Percentiles rank a stretch among this genome's conserved stretches.
Evolutionary conservation across 2,329 filamentous ascomycete genomes (phyloP).

Genomic region (Zasmidium cellare): DNA sequence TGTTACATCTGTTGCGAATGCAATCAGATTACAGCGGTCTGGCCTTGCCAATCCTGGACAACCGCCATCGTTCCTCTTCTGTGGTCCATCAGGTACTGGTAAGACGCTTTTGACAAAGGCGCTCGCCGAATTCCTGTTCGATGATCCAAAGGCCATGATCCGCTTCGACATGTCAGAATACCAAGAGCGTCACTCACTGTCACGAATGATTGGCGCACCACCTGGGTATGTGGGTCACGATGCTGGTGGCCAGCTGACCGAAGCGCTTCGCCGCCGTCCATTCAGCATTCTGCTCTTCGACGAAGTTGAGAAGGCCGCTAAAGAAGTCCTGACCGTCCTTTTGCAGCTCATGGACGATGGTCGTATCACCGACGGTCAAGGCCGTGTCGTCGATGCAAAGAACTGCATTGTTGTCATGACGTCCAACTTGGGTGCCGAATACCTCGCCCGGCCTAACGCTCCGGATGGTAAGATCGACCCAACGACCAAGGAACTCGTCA

Average conservation of each 20-base stretch:
- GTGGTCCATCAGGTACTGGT: conserved; percentile 95
- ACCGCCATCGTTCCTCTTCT: conserved; percentile 97
- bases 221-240: conserved; percentile 98
- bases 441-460: conserved; percentile 74
- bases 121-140: conserved; percentile 95
- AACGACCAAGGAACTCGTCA: conserved; percentile 83
- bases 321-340: conserved; percentile 93
- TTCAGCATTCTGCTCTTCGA: conserved; percentile 98
- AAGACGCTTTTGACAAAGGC: conserved; percentile 98
- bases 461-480: conserved; percentile 84
- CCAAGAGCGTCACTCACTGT: conserved; percentile 92
- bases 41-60: conserved; percentile 95
- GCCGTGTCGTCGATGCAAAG: conserved; percentile 87
- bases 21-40: conserved; percentile 91
- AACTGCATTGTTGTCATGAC: conserved; percentile 99
- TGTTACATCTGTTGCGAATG: conserved; percentile 88
- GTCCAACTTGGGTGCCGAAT: conserved; percentile 93
- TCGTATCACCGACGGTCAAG: conserved; percentile 96
- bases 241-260: conserved; percentile 90
- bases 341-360: conserved; percentile 99
- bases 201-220: conserved; percentile 95
- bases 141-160: conserved; percentile 96
- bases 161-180: conserved; percentile 99
- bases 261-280: conserved; percentile 86
- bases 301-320: conserved; percentile 97